phyloP scores from a whole-genome alignment of 2,329 filamentous ascomycete genomes.

The Colletotrichum ledebouriae region DNA sequence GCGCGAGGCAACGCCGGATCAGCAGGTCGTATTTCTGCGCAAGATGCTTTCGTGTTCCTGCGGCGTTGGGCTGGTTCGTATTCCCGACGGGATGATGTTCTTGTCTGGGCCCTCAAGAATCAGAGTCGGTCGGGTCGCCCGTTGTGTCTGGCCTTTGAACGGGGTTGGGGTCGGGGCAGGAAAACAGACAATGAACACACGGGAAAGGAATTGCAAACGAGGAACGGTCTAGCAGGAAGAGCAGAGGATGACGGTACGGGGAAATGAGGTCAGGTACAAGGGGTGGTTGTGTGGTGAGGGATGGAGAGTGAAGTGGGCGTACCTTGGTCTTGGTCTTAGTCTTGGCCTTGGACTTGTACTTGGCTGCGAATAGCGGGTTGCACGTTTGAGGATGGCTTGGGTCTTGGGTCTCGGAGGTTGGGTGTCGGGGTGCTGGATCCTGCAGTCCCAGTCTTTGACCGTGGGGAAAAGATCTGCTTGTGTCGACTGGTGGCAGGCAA shows the following conservation, averaged over 20 bases:
- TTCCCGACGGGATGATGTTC: slow-evolving; percentile 1
- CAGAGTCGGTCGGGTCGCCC: slow-evolving; percentile 1
- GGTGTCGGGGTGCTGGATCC: slow-evolving; percentile 40
- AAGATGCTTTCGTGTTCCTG: neutral
- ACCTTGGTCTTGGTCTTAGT: slow-evolving; percentile 11
- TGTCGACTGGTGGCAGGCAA: slow-evolving; percentile 20
- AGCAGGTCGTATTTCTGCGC: slow-evolving; percentile 29
- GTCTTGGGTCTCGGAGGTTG: slow-evolving; percentile 29
- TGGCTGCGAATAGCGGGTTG: neutral
- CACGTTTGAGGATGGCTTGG: slow-evolving; percentile 32
- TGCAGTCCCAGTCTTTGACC: neutral
- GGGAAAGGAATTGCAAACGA: slow-evolving; percentile 5
- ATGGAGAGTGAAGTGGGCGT: slow-evolving; percentile 1
- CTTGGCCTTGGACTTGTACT: neutral
- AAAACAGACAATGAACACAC: neutral
- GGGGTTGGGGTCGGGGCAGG: neutral
- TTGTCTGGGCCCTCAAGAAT: slow-evolving; percentile 12
- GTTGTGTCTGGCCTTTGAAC: neutral
- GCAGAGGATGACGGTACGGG: slow-evolving; percentile 8
- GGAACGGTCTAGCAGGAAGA: neutral
- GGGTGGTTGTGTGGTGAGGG: slow-evolving; percentile 9
- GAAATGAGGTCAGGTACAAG: slow-evolving; percentile 19
- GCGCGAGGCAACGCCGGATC: slow-evolving; percentile 14
- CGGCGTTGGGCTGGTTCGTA: slow-evolving; percentile 31
- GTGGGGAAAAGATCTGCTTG: slow-evolving; percentile 28